Conservation (phyloP, 1,139 yeast genomes). For the Pichia sp. region DNA sequence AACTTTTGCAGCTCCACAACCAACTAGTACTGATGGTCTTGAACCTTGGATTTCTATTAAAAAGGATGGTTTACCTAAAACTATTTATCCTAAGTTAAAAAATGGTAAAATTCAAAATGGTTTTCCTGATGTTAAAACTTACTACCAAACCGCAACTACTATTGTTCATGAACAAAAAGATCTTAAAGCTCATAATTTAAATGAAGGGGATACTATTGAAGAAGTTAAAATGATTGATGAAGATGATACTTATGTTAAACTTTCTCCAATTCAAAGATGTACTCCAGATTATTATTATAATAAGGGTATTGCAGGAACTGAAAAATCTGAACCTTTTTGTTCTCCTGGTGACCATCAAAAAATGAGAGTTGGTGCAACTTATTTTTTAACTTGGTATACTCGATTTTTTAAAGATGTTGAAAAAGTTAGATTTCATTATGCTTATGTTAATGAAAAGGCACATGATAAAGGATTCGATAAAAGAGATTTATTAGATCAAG, state of each 20-base stretch:
- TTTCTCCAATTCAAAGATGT: conserved; percentile 79
- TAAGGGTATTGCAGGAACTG: conserved; percentile 56
- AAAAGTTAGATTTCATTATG: conserved; percentile 61
- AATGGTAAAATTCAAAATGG: conserved; percentile 63
- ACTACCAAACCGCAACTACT: conserved; percentile 66
- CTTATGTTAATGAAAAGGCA: conserved; percentile 52
- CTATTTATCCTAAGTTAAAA: conserved; percentile 66
- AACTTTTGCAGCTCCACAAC: conserved; percentile 71
- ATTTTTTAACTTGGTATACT: conserved; percentile 79
- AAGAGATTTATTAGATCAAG: conserved; percentile 17
- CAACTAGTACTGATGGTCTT: conserved; percentile 57
- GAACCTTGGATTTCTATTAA: conserved; percentile 79
- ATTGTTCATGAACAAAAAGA: conserved; percentile 50
- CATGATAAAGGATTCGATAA: conserved; percentile 50
- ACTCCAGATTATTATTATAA: conserved; percentile 68
- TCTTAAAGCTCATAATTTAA: conserved; percentile 66
- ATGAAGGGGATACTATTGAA: conserved; percentile 46
- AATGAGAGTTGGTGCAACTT: conserved; percentile 53
- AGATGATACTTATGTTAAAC: conserved; percentile 58
- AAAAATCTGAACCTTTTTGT: conserved; percentile 69
- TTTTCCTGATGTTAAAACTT: conserved; percentile 68
- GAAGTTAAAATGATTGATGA: conserved; percentile 56
- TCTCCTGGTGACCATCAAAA: conserved; percentile 60
- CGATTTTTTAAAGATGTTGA: conserved; percentile 48
- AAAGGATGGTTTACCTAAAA: conserved; percentile 74